Conservation (phyloP, 2,329 filamentous ascomycete genomes). For the Teratosphaeria gauchensis region DNA sequence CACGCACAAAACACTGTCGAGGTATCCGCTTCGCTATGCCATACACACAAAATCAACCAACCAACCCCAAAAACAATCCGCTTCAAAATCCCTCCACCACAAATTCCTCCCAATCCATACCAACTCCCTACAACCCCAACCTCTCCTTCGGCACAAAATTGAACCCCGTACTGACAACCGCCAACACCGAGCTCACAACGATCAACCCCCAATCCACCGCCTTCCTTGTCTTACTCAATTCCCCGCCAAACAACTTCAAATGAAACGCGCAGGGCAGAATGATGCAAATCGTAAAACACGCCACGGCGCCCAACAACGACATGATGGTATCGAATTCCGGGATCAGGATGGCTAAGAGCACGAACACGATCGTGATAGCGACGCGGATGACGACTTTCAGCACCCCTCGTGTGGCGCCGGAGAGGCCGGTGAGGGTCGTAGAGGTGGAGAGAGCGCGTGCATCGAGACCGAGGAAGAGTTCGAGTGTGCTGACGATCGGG, state of each 20-base stretch:
- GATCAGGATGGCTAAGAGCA: constrained; percentile 62
- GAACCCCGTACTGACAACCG: constrained; percentile 71
- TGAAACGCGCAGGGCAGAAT: constrained; percentile 85
- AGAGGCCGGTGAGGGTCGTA: constrained; percentile 44
- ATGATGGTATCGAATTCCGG: constrained; percentile 85
- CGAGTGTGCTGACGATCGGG: constrained; percentile 76
- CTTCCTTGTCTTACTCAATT: constrained; percentile 56
- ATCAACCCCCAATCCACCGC: constrained; percentile 60
- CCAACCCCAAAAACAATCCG: background rate
- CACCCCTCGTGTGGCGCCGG: constrained; percentile 47
- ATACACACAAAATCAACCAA: background rate
- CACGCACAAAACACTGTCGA: background rate
- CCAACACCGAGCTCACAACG: constrained; percentile 58
- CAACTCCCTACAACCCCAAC: constrained; percentile 3
- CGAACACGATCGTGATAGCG: constrained; percentile 58
- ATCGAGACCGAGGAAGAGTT: constrained; percentile 70
- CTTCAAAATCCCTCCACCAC: background rate
- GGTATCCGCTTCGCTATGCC: background rate
- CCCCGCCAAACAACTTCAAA: constrained; percentile 72
- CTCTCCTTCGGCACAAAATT: constrained; percentile 70
- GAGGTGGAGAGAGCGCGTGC: constrained; percentile 41
- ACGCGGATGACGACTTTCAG: constrained; percentile 56
- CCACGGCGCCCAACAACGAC: constrained; percentile 77
- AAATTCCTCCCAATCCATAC: background rate
- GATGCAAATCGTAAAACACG: constrained; percentile 91